Base-by-base conservation (phyloP, 768 basidiomycete genomes). In the Pleurotus cornucopiae region DNA sequence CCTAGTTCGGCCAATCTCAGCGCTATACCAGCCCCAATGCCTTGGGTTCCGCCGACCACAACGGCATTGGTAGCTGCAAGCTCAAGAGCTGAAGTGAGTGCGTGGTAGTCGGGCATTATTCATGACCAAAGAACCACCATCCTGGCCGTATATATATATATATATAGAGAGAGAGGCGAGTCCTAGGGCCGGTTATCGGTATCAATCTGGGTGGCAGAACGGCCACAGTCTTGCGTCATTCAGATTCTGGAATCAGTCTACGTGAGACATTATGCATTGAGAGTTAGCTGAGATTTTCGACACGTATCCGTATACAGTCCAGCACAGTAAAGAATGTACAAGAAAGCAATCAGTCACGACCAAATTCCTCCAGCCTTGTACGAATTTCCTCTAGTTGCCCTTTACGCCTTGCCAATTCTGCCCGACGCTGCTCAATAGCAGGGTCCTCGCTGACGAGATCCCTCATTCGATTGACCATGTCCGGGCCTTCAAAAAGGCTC, bases 381-480 rank as follows among this genome's bases (percentile, higher is more conserved):
- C 71, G 67, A 57, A 79, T 78, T 51, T 69, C 67, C 30, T 58
- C 25, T 26, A 78, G 61, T 18, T 66, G 63, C 18, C 30, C 57
- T 16, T 62, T 61, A 46, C 60, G 63, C 41, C 63, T 63, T 40
- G 65, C 58, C 30, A 80, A 62, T 2, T 64, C 62, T 39, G 61
- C 58, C 14, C 80, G 66, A 53, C 62, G 63, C 18, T 46, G 55
- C 20, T 64, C 67, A 14, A 75, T 61, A 0, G 53, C 64, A 1
- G 73, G 72, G 55, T 80, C 77, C 55, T 82, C 80, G 2, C 59
- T 61, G 6, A 82, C 55, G 6, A 79, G 67, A 2, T 65, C 62
- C 13, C 61, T 60, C 56, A 71, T 55, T 25, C 61, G 58, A 16
- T 64, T 56, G 5, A 61, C 59, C n/a, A 62, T 52, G 14, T 55